Conservation (phyloP, 108 stramenopile species). For the Nitzschia inconspicua region DNA sequence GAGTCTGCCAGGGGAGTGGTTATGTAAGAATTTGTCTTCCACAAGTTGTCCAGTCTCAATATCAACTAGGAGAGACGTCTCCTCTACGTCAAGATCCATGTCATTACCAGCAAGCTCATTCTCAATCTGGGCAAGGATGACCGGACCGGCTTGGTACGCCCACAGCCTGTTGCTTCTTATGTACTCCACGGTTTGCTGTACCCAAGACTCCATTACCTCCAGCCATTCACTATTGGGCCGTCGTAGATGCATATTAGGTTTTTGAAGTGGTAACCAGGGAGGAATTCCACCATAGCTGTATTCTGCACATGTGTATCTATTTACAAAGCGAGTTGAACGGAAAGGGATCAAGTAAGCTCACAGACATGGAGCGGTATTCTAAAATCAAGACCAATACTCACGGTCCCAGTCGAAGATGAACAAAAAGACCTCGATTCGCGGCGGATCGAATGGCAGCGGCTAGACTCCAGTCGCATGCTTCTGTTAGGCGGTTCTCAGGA, state of each 20-base stretch:
- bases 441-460: slow-evolving; percentile 40
- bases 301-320: slow-evolving; percentile 63
- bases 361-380: no score
- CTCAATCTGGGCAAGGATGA: slow-evolving; percentile 66
- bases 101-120: slow-evolving; percentile 56
- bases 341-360: no score
- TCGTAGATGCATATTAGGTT: slow-evolving; percentile 43
- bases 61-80: slow-evolving; percentile 12
- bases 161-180: slow-evolving; percentile 36
- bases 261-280: slow-evolving; percentile 41
- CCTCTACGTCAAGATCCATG: slow-evolving; percentile 6
- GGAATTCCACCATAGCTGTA: slow-evolving; percentile 66
- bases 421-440: slow-evolving; percentile 48
- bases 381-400: no score
- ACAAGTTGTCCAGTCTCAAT: slow-evolving; percentile 15
- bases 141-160: slow-evolving; percentile 53
- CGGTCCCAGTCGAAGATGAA: slow-evolving; percentile 59
- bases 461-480: slow-evolving; percentile 34
- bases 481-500: neutral
- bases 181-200: slow-evolving; percentile 28
- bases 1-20: neutral
- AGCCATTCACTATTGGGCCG: slow-evolving; percentile 49
- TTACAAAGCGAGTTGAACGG: no score
- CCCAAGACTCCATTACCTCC: slow-evolving; percentile 38
- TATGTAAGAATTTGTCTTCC: slow-evolving; percentile 1